These are phyloP conservation scores for Earliella scabrosa DNA, from an alignment of 1,284 basidiomycete species.

Conservation along the genomic window DNA sequence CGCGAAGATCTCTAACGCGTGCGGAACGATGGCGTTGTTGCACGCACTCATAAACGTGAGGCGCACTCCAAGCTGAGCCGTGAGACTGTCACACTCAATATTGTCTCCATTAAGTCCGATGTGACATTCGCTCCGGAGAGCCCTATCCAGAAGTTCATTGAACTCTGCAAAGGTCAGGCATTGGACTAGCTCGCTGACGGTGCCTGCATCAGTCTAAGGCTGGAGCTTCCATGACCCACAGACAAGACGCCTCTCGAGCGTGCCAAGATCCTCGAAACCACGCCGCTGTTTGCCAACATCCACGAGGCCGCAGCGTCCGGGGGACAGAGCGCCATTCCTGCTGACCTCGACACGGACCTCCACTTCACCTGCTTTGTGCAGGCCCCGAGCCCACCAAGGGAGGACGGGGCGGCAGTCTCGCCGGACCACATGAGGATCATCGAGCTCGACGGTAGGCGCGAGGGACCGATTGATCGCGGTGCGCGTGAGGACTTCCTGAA, in stretches of 20 bases:
- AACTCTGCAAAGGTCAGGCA: slow-evolving; percentile 67
- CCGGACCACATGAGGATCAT: slow-evolving; percentile 52
- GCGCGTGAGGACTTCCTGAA: slow-evolving; percentile 61
- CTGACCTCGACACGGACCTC: slow-evolving; percentile 66
- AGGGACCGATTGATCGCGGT: slow-evolving; percentile 82
- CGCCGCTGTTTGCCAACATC: slow-evolving; percentile 75
- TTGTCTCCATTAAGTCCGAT: slow-evolving; percentile 47
- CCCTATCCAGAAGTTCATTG: slow-evolving; percentile 67
- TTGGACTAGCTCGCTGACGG: too few species aligned
- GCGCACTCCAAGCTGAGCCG: too few species aligned
- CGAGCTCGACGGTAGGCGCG: slow-evolving; percentile 82
- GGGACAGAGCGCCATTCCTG: slow-evolving; percentile 68
- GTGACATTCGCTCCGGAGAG: slow-evolving; percentile 58
- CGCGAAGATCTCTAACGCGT: slow-evolving; percentile 84
- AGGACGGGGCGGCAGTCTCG: slow-evolving; percentile 32
- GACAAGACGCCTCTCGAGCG: slow-evolving; percentile 73
- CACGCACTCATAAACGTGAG: slow-evolving; percentile 80
- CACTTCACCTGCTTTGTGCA: slow-evolving; percentile 89
- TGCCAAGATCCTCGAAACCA: slow-evolving; percentile 74
- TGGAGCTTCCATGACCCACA: slow-evolving; percentile 29
- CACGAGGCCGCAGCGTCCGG: slow-evolving; percentile 71
- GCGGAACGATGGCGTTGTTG: slow-evolving; percentile 87
- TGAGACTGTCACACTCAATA: neutral
- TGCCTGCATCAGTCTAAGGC: neutral
- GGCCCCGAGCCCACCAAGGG: slow-evolving; percentile 52